A percentile compares a stretch with the other conserved stretches of the same genome.
These are phyloP conservation scores for Keithomyces neogunnii DNA, from an alignment of 2,329 filamentous ascomycete species.

Conservation along the genomic window DNA sequence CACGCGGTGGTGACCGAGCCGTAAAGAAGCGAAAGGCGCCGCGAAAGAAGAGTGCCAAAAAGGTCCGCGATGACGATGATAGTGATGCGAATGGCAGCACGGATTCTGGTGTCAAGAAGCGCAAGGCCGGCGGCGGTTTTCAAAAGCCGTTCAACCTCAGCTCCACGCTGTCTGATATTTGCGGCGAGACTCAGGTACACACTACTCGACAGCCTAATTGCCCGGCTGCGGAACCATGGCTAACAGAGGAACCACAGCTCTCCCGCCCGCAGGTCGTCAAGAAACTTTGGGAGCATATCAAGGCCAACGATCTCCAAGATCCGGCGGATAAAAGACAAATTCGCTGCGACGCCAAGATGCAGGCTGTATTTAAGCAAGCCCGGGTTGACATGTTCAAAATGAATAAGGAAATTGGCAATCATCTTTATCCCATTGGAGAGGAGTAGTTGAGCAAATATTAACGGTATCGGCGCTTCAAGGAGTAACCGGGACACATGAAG, in stretches of 20 bases:
- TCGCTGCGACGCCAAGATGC: constrained; percentile 82
- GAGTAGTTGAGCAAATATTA: constrained; percentile 22
- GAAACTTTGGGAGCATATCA: constrained; percentile 93
- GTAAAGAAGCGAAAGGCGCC: constrained; percentile 59
- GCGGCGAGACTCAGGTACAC: constrained; percentile 59
- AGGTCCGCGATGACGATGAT: constrained; percentile 70
- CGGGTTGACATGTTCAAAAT: constrained; percentile 98
- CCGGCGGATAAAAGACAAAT: constrained; percentile 89
- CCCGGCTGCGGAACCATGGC: background rate
- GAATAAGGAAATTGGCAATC: constrained; percentile 90
- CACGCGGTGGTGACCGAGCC: constrained; percentile 59
- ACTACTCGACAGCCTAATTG: no score
- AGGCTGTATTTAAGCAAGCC: constrained; percentile 83
- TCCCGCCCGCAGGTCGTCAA: constrained; percentile 95
- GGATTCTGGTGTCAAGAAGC: constrained; percentile 51
- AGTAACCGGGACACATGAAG: constrained; percentile 3
- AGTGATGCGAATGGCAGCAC: constrained; percentile 62
- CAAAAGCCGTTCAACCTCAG: constrained; percentile 79
- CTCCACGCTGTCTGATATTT: constrained; percentile 57
- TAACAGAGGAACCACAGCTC: constrained; percentile 43
- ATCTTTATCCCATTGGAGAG: constrained; percentile 80
- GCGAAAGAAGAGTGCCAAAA: constrained; percentile 67
- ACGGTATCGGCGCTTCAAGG: constrained; percentile 9
- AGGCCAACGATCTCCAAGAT: constrained; percentile 79
- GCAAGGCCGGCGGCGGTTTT: constrained; percentile 86